Base-by-base conservation (phyloP, 2,329 filamentous ascomycete genomes). In the Penicillium verrucosum region DNA sequence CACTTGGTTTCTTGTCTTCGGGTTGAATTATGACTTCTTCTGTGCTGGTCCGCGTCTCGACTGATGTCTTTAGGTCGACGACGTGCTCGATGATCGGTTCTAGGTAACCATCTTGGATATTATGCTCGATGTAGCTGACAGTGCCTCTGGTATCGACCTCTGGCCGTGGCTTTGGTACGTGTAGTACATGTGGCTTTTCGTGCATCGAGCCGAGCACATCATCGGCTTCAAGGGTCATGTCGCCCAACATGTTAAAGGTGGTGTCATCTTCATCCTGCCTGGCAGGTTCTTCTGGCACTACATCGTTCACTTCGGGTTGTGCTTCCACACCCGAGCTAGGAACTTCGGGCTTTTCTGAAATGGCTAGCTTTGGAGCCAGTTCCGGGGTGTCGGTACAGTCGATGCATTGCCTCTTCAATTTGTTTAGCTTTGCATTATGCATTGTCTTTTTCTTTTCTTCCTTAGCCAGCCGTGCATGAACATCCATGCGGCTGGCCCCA, bases 401-500 rank as follows among this genome's bases (percentile, higher is more conserved):
- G 42, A 61, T 59, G 55, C 65, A 66, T 9, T 67, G 63, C 38
- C 68, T 68, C 75, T 96, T 82, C 80, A 88, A 16, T 14, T 51
- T 55, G 9, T 49, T 50, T 16, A 16, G 18, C 38, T 55, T 55
- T 29, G 52, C 52, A 32, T 55, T 85, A 4, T 90, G 81, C 57
- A 87, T 83, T 60, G 87, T 84, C 71, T 88, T 89, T 64, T 89
- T 83, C 64, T 89, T 56, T 45, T 56, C 85, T 70, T 86, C 89
- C 62, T 88, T 81, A 0, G 87, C 86, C 54, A 97, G 72, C 45
- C 88, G 89, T 0, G 92, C 92, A 58, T 86, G 78, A n/a, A 94
- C 80, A 75, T 99, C 94, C 70, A 95, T 90, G 16, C 83, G 84
- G 71, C 86, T 90, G 5, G 94, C 93, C 9, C 91, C 91, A 23